Conservation (phyloP, 2,329 filamentous ascomycete species). For the Neopestalotiopsis clavispora region DNA sequence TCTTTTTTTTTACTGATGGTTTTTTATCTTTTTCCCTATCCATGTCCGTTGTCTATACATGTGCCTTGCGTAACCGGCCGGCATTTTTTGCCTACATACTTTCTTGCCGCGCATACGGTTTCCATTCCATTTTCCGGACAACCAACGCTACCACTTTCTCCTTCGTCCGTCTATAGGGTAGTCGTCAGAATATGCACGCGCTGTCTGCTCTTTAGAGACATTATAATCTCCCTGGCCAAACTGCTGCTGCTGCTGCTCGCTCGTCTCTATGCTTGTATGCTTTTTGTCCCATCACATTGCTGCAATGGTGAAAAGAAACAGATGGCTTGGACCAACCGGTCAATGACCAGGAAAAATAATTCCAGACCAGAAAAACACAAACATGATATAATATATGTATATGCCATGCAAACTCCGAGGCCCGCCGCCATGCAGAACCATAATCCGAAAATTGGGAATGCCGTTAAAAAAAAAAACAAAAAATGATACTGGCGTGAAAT, state of each 20-base stretch:
- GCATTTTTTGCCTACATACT: neutral
- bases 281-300: neutral
- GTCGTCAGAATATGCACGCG: neutral
- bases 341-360: neutral
- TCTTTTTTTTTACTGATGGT: neutral
- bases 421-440: slow-evolving; percentile 8
- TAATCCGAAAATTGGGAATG: neutral
- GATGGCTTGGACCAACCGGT: neutral
- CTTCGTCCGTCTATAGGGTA: neutral
- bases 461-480: neutral
- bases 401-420: slow-evolving; percentile 6
- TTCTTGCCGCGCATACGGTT: neutral
- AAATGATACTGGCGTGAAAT: slow-evolving; percentile 1
- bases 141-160: neutral
- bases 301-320: slow-evolving; percentile 1
- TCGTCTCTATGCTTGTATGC: slow-evolving; percentile 2
- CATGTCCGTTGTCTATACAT: slow-evolving; percentile 12
- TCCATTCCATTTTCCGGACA: neutral
- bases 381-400: slow-evolving; percentile 7
- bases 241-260: too few species aligned
- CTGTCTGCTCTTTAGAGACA: neutral
- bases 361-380: slow-evolving; percentile 1
- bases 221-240: neutral
- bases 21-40: slow-evolving; percentile 13
- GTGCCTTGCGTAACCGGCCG: neutral